These are phyloP conservation scores for Sarocladium strictum DNA, from an alignment of 2,329 filamentous ascomycete species.

Conservation along the genomic window DNA sequence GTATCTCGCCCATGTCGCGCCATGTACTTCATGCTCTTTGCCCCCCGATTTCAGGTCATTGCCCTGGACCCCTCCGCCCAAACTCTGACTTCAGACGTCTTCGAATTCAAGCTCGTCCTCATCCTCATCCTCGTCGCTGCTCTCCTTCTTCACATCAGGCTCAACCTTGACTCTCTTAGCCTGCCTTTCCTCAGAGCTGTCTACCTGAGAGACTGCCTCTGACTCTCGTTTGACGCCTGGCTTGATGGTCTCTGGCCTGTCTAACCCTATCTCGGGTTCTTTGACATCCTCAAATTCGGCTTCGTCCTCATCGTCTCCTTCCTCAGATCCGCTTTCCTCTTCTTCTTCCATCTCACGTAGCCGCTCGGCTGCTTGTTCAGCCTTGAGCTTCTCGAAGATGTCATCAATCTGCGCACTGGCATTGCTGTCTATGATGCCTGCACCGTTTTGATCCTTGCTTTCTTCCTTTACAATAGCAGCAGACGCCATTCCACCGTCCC, in stretches of 20 bases:
- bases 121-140: slow-evolving; percentile 28
- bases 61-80: slow-evolving; percentile 13
- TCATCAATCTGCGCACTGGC: slow-evolving; percentile 56
- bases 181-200: slow-evolving; percentile 35
- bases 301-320: slow-evolving; percentile 23
- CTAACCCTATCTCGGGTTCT: slow-evolving; percentile 26
- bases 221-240: slow-evolving; percentile 29
- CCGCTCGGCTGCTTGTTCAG: slow-evolving; percentile 45
- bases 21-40: too few relatives aligned
- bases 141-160: slow-evolving; percentile 37
- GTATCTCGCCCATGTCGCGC: not conserved
- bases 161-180: slow-evolving; percentile 59
- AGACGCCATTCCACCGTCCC: not conserved
- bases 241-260: slow-evolving; percentile 25
- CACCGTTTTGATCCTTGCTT: slow-evolving; percentile 38
- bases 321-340: slow-evolving; percentile 13
- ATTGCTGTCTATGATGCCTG: slow-evolving; percentile 36
- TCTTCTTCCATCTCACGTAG: slow-evolving; percentile 19
- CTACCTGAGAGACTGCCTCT: slow-evolving; percentile 19
- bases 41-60: slow-evolving; percentile 8
- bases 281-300: slow-evolving; percentile 46
- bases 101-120: slow-evolving; percentile 55
- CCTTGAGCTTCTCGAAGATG: slow-evolving; percentile 61
- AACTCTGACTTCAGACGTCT: slow-evolving; percentile 35
- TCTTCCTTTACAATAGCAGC: slow-evolving; percentile 33